Evolutionary conservation across 2,329 filamentous ascomycete genomes (phyloP), one percentile per base, ranked within the genome.

Genomic region (Daldinia eschscholtzii): DNA sequence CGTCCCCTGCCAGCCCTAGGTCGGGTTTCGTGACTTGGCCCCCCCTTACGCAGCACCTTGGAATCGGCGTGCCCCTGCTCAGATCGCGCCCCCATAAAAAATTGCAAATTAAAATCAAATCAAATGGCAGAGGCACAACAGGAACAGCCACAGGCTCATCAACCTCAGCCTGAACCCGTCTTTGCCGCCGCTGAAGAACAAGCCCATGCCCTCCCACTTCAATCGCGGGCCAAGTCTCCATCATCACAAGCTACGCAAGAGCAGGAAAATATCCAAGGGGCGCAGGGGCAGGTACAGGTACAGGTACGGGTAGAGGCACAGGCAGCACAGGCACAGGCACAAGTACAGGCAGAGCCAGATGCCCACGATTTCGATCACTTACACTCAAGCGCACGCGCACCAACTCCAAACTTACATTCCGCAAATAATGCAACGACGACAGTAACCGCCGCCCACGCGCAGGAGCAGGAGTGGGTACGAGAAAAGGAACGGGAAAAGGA

Each of bases 81-180:
- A 75, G 75, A 76, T 78, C 76, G 75, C 72, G 74, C 75, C 75
- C 73, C 74, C 73, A 76, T 75, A 76, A 76, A 75, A 75, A 74
- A 72, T 74, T 75, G 68, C 75, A 78, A 79, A 78, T 78, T 78
- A 78, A 79, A 78, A 75, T 75, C 76, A 77, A 79, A 79, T 78
- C 75, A 77, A 76, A 78, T 77, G 77, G 73, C 75, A 78, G 77
- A 77, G 73, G 73, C 74, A 77, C 74, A 78, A 76, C 73, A 78
- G 72, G 72, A 78, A 73, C 77, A 76, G 76, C 77, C 76, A 77
- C 74, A 77, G 77, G 77, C 74, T 76, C 73, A 75, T 76, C 73
- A 75, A 76, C 74, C 74, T 76, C 74, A 75, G 76, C 76, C 76
- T 75, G 74, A 73, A 71, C 71, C 70, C 77, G 76, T 72, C 73